Conservation (phyloP, 257 asterid species). For the Anisodus acutangulus region DNA sequence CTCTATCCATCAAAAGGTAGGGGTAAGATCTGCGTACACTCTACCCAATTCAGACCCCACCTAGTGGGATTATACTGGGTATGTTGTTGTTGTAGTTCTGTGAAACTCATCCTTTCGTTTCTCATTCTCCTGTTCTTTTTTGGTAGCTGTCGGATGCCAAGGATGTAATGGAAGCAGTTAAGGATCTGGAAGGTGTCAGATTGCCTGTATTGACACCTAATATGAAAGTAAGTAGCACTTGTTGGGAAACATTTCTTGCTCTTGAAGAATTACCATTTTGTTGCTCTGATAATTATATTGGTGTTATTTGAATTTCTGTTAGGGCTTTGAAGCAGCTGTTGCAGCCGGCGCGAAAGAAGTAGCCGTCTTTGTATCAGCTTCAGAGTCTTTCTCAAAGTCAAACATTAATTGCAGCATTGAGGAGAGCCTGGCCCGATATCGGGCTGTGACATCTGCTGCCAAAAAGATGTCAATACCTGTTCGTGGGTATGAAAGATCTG, state of each 20-base stretch:
- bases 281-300: slow-evolving; percentile 3
- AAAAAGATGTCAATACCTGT: slow-evolving; percentile 79
- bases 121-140: slow-evolving; percentile 30
- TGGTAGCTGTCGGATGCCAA: slow-evolving; percentile 88
- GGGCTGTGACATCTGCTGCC: slow-evolving; percentile 79
- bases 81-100: not conserved
- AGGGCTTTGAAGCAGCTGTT: slow-evolving; percentile 95
- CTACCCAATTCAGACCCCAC: no score
- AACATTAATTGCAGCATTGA: slow-evolving; percentile 92
- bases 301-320: slow-evolving; percentile 12
- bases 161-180: slow-evolving; percentile 81
- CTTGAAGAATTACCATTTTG: not conserved
- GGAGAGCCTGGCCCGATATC: slow-evolving; percentile 84
- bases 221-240: slow-evolving; percentile 58
- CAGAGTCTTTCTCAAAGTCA: slow-evolving; percentile 90
- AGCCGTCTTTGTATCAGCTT: slow-evolving; percentile 94
- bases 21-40: no score
- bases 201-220: slow-evolving; percentile 91
- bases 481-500: slow-evolving; percentile 67
- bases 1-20: no score
- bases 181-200: slow-evolving; percentile 69
- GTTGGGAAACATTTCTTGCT: not conserved
- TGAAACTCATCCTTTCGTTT: slow-evolving; percentile 28
- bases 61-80: no score
- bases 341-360: slow-evolving; percentile 96